Evolutionary conservation across 805 yeast genomes (phyloP).

Genomic region (Starmerella gropengiesseri): DNA sequence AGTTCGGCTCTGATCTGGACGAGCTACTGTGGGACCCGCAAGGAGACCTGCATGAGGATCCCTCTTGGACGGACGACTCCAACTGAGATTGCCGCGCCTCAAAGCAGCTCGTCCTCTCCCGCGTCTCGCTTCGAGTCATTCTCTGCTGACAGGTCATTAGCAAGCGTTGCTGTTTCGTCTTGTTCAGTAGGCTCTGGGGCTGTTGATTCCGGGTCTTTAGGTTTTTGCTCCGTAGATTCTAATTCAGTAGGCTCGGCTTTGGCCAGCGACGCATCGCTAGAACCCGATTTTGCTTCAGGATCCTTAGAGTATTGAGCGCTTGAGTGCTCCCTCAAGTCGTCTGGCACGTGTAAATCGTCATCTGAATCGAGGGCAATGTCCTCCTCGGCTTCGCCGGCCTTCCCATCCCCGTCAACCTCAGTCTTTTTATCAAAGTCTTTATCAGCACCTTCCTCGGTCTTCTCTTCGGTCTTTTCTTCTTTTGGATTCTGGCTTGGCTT

Average conservation of each 20-base stretch:
- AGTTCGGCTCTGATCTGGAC: constrained; percentile 17
- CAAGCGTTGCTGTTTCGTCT: too few species aligned
- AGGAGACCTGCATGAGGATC: constrained; percentile 11
- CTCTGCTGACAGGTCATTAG: neutral
- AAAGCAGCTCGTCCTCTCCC: constrained; percentile 6
- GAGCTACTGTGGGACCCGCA: constrained; percentile 15
- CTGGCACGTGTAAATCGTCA: constrained; percentile 1
- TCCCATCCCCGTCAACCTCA: too few species aligned
- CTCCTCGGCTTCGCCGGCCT: neutral
- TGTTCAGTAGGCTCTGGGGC: neutral
- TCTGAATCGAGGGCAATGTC: neutral
- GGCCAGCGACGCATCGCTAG: neutral
- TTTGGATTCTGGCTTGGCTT: neutral
- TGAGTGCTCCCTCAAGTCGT: neutral
- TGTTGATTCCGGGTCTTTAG: too few species aligned
- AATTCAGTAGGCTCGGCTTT: neutral
- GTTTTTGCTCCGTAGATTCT: too few species aligned
- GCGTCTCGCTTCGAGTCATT: neutral
- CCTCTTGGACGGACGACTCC: constrained; percentile 26
- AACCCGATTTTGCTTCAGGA: neutral
- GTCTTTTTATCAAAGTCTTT: too few species aligned
- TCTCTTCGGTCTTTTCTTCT: neutral
- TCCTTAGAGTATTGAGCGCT: neutral
- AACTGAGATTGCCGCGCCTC: too few species aligned
- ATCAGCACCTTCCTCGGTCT: too few species aligned